Conservation (phyloP, 164 flowering plant species). For the Vitis cinerea region DNA sequence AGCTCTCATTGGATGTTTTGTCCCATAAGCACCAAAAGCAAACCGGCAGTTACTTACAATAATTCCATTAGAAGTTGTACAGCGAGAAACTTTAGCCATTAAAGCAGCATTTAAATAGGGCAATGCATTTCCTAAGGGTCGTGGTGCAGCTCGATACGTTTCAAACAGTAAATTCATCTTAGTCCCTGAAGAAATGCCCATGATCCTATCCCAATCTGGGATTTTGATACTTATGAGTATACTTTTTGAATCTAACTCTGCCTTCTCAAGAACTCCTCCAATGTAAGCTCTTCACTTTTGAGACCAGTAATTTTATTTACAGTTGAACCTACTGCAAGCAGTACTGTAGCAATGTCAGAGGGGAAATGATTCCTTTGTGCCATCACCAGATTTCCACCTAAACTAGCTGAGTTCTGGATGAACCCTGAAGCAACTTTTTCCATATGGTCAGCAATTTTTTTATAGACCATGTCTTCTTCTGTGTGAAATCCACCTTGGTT, state of each 20-base stretch:
- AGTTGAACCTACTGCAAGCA: constrained; percentile 60
- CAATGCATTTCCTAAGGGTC: constrained; percentile 85
- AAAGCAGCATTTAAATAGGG: constrained; percentile 89
- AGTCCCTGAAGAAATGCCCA: constrained; percentile 13
- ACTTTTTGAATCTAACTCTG: constrained; percentile 46
- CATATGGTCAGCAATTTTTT: constrained; percentile 77
- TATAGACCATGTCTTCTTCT: constrained; percentile 31
- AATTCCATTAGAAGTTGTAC: constrained; percentile 21
- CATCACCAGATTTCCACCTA: constrained; percentile 92
- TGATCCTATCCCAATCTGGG: constrained; percentile 39
- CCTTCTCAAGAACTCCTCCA: constrained; percentile 69
- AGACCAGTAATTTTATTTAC: constrained; percentile 41
- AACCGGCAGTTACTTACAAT: constrained; percentile 44
- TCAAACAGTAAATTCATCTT: constrained; percentile 50
- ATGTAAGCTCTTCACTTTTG: constrained; percentile 32
- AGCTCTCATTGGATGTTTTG: constrained; percentile 71
- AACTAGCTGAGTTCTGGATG: constrained; percentile 74
- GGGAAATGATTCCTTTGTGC: constrained; percentile 77
- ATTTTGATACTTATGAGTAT: constrained; percentile 60
- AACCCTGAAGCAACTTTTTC: constrained; percentile 74
- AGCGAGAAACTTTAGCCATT: constrained; percentile 49
- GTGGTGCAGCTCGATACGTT: constrained; percentile 84
- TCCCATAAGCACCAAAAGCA: constrained; percentile 89
- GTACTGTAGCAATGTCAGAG: constrained; percentile 87
- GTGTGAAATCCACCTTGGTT: constrained; percentile 8